Conservation (phyloP, 345 rosid genomes). For the Bretschneidera sinensis region DNA sequence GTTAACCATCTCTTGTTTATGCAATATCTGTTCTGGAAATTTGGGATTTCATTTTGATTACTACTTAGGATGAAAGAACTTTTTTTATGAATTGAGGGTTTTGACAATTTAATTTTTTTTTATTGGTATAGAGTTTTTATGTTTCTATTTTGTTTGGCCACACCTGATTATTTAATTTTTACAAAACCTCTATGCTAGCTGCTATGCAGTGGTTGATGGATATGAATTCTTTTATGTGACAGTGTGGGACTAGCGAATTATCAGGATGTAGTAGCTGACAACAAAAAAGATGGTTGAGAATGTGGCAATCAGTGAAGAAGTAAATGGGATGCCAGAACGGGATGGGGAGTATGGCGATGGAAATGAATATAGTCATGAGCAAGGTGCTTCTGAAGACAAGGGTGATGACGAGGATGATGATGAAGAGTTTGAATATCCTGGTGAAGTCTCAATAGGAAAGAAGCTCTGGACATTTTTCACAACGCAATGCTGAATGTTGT, state of each 20-base stretch:
- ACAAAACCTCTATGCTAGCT: no score
- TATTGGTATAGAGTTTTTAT: no score
- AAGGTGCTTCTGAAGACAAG: conserved; percentile 19
- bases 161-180: no score
- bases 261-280: conserved; percentile 37
- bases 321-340: conserved; percentile 55
- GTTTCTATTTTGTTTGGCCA: not conserved
- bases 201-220: not conserved
- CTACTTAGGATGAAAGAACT: not conserved
- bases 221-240: conserved; percentile 11
- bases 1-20: conserved; percentile 4
- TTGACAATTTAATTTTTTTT: not conserved
- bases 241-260: conserved; percentile 41
- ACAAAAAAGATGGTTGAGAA: conserved; percentile 34
- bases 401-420: conserved; percentile 41
- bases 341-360: conserved; percentile 27
- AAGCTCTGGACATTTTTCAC: conserved; percentile 94
- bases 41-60: not conserved
- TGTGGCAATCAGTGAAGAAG: conserved; percentile 67
- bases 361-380: conserved; percentile 20
- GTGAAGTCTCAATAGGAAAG: conserved; percentile 78
- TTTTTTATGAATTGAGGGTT: no score
- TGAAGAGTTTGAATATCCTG: conserved; percentile 64
- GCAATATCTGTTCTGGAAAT: not conserved
- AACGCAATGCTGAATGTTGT: conserved; percentile 31